Base-by-base conservation (phyloP, 371 early-diverging fungal genomes). In the Saksenaea oblongispora region DNA sequence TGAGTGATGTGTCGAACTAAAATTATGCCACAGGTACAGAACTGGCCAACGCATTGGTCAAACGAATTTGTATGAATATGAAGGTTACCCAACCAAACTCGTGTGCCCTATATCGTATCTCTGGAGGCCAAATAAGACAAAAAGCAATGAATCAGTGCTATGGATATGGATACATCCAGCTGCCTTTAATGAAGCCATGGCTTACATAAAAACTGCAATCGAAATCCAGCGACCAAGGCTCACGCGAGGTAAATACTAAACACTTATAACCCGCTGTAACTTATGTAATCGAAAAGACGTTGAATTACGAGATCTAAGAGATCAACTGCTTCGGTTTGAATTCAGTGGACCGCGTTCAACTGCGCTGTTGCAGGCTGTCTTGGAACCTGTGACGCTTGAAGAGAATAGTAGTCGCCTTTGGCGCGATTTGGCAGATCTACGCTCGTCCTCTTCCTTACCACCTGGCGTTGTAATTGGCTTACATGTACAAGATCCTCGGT, bases 271-370 rank as follows among this genome's bases (percentile, higher is more conserved):
- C 22, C 8, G 10, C 51, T 9, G 10, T 47, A 0, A n/a, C n/a
- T 28, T 24, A 27, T 3, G 8, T 35, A 36, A 35, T 17, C 36
- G 3, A 9, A 27, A 34, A 63, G 47, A 54, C 26, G 56, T 80
- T 5, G 53, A 64, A 15, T 28, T 78, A 37, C 69, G 57, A 17
- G 65, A 81, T 69, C 58, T 75, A 18, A 74, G 82, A 41, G 67
- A 79, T 31, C 71, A 83, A 1, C 44, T 89, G 5, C 65, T 85
- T 7, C 75, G 84, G 54, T 92, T 93, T 70, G 91, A 93, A 54
- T 78, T 94, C 34, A 87, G 87, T 1, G 94, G 94, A 18, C 93
- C 93, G 13, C 78, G 92, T 5, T 79, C 91, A 9, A 88, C 89
- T 8, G 89, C 93, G 11, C 67, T 91, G 5, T 68, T 94, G 56